Percentiles rank a stretch among this genome's conserved stretches.
phyloP scores from a whole-genome alignment of 2,329 filamentous ascomycete genomes.

The Knufia fluminis region DNA sequence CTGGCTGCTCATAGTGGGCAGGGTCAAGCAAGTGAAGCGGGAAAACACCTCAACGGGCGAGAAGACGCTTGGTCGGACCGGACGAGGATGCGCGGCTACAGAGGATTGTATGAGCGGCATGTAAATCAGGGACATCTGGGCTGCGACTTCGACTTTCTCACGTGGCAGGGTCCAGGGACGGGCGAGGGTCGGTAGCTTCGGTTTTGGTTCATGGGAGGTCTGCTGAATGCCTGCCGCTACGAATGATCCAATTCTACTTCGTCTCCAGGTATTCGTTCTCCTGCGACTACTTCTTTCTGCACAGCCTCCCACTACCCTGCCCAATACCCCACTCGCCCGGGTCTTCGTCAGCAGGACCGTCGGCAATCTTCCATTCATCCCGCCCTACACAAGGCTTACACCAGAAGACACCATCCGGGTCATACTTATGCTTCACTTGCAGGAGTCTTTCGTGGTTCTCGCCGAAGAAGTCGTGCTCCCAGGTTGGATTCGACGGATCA shows the following conservation, averaged over 20 bases:
- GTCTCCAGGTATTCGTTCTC: too few species aligned
- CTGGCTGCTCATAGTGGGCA: neutral
- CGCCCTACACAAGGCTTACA: conserved; percentile 25
- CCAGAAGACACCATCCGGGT: conserved; percentile 24
- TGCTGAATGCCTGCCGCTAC: too few species aligned
- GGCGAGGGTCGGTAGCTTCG: too few species aligned
- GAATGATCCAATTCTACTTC: too few species aligned
- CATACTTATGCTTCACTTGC: conserved; percentile 26
- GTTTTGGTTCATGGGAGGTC: too few species aligned
- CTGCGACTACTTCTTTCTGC: neutral
- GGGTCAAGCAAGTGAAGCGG: neutral
- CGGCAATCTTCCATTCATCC: conserved; percentile 19
- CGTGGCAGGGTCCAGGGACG: neutral
- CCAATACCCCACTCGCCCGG: conserved; percentile 2
- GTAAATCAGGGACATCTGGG: conserved; percentile 36
- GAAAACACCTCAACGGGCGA: neutral
- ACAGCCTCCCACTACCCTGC: conserved; percentile 5
- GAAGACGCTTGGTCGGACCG: neutral
- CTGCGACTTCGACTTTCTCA: conserved; percentile 30
- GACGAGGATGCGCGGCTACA: conserved; percentile 27
- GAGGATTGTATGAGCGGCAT: conserved; percentile 33
- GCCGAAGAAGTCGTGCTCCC: conserved; percentile 34
- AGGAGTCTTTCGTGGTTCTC: conserved; percentile 26
- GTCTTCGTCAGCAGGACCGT: neutral
- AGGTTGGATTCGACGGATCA: conserved; percentile 32